Base-by-base conservation (phyloP, 768 basidiomycete species). In the Termitomyces sp. region DNA sequence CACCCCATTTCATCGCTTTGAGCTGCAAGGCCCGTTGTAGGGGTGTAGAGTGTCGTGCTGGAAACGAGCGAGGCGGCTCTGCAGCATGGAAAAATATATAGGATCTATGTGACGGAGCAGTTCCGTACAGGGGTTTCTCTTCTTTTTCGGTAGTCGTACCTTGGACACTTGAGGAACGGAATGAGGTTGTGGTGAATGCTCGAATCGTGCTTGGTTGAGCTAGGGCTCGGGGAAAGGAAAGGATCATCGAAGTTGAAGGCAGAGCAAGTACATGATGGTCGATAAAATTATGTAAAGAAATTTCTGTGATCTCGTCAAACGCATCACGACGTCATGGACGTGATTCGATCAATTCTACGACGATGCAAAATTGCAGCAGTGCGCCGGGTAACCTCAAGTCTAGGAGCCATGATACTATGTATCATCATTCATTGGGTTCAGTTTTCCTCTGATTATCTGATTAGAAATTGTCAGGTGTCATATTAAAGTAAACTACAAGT, bases 1-100 rank as follows among this genome's bases (percentile, higher is more conserved):
- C 85, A 7, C 83, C 82, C 77, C 77, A 82, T 65, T 73, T 72
- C 34, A 68, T 64, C 7, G 74, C 73, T 20, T 72, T 72, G 11
- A 79, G 68, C 57, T 79, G 78, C 39, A 89, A 72, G 11, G 74
- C 78, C 18, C 79, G 75, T 45, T 84, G 81, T 1, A 88, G 59
- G 2, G 78, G 72, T 0, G 85, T 81, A 2, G 76, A 69, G 31
- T 77, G 68, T 22, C 76, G 76, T 34, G 78, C 64, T 2, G 85
- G 80, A 62, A 83, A 87, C 12, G 67, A 54, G 9, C 74, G 64
- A 0, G 86, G 86, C 6, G 85, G 77, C 6, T 74, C 65, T 1
- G 69, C 64, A 2, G 83, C 72, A 65, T 84, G 81, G 12, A 89
- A 72, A 53, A 89, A 75, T 51, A 87, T 75, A 63, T 84, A 85